Conservation (phyloP, 2,329 filamentous ascomycete species). For the Cladosporium sp. region DNA sequence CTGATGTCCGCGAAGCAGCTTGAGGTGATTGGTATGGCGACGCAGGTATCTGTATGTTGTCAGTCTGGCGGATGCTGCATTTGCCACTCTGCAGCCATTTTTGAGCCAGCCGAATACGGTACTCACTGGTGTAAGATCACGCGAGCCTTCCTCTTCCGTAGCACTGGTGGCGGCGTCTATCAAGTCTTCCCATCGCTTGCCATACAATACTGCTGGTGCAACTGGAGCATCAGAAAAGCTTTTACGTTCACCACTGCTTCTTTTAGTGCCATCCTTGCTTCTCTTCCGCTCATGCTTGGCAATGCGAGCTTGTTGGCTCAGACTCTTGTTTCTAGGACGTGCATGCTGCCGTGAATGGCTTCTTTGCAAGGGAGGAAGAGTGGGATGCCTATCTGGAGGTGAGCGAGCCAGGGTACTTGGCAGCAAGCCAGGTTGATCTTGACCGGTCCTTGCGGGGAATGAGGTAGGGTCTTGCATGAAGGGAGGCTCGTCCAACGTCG, state of each 20-base stretch:
- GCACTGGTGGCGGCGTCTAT: constrained; percentile 92
- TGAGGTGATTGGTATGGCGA: constrained; percentile 50
- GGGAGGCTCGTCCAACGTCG: constrained; percentile 54
- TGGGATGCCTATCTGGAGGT: constrained; percentile 81
- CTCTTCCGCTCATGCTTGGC: constrained; percentile 75
- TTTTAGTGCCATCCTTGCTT: constrained; percentile 69
- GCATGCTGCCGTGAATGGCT: constrained; percentile 58
- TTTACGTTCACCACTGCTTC: constrained; percentile 71
- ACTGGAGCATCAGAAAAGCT: constrained; percentile 77
- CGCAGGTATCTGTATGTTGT: constrained; percentile 37
- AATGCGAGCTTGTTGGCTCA: constrained; percentile 72
- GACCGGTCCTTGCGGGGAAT: constrained; percentile 52
- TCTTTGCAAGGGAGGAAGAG: constrained; percentile 76
- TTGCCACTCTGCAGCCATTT: constrained; percentile 3
- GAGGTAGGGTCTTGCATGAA: constrained; percentile 42
- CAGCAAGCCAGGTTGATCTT: constrained; percentile 60
- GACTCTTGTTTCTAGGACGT: constrained; percentile 77
- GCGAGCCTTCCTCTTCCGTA: constrained; percentile 79
- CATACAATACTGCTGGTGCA: constrained; percentile 66
- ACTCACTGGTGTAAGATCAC: constrained; percentile 75
- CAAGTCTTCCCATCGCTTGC: constrained; percentile 92
- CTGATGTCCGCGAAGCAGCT: constrained; percentile 52
- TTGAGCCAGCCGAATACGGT: constrained; percentile 35
- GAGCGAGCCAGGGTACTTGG: constrained; percentile 78
- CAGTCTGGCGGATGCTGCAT: background rate